phyloP scores from a whole-genome alignment of 768 basidiomycete species.

The Leucosporidium creatinivorum region DNA sequence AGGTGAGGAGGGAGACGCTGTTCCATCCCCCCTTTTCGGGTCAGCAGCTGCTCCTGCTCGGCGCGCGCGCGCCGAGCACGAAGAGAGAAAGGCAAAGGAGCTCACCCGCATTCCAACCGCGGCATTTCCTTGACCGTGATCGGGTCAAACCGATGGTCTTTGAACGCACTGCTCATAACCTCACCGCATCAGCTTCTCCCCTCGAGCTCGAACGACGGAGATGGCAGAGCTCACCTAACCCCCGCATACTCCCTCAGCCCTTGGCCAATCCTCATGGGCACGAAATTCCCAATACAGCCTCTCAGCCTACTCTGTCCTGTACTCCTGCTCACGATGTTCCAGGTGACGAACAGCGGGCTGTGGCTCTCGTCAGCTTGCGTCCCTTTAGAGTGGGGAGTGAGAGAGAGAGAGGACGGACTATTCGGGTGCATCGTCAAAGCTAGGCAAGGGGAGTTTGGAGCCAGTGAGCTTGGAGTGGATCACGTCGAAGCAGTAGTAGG shows the following conservation, averaged over 20 bases:
- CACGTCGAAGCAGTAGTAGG: slow-evolving; percentile 45
- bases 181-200: no score
- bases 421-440: slow-evolving; percentile 53
- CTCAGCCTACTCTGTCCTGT: slow-evolving; percentile 61
- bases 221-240: slow-evolving; percentile 50
- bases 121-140: slow-evolving; percentile 71
- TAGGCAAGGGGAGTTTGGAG: slow-evolving; percentile 29
- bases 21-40: no score
- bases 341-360: slow-evolving; percentile 93
- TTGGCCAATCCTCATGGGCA: slow-evolving; percentile 60
- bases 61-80: no score
- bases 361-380: slow-evolving; percentile 5
- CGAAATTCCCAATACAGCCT: slow-evolving; percentile 94
- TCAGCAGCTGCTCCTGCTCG: no score
- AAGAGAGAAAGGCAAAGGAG: no score
- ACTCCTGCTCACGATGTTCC: slow-evolving; percentile 64
- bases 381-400: background rate
- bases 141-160: slow-evolving; percentile 72
- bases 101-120: slow-evolving; percentile 78
- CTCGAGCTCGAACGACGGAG: no score
- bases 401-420: slow-evolving; percentile 52
- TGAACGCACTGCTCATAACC: slow-evolving; percentile 59
- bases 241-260: slow-evolving; percentile 86
- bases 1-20: slow-evolving; percentile 85
- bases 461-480: slow-evolving; percentile 44